phyloP scores from a whole-genome alignment of 805 yeast species.

The Saturnispora sanitii region DNA sequence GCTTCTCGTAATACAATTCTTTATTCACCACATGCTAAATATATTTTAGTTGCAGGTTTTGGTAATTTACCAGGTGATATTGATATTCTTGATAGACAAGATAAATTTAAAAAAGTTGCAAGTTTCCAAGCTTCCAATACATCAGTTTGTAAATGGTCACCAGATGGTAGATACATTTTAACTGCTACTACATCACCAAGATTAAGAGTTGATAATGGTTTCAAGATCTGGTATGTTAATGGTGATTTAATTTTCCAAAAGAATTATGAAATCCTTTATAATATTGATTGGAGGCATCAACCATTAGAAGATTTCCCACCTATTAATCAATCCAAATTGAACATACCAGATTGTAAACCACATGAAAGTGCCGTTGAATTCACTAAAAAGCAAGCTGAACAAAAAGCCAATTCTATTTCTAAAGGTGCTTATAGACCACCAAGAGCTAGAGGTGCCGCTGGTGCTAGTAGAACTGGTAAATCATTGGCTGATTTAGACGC shows the following conservation, averaged over 20 bases:
- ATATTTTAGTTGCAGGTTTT: constrained; percentile 89
- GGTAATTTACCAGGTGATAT: constrained; percentile 97
- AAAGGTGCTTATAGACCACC: constrained; percentile 85
- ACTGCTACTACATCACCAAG: constrained; percentile 98
- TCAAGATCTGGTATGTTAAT: constrained; percentile 84
- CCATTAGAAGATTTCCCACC: constrained; percentile 45
- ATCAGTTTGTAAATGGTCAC: constrained; percentile 96
- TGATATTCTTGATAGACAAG: constrained; percentile 87
- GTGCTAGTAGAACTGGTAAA: constrained; percentile 32
- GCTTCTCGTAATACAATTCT: constrained; percentile 83
- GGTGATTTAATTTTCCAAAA: constrained; percentile 72
- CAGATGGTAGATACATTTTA: constrained; percentile 85
- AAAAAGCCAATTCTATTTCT: constrained; percentile 6
- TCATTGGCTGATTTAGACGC: constrained; percentile 52
- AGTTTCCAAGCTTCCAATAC: constrained; percentile 89
- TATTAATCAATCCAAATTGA: constrained; percentile 34
- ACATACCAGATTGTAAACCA: constrained; percentile 44
- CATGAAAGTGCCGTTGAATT: constrained; percentile 63
- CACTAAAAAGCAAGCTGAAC: constrained; percentile 32
- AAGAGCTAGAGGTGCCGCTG: constrained; percentile 59
- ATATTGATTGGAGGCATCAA: constrained; percentile 80
- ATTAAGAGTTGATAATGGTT: constrained; percentile 91
- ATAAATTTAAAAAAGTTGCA: constrained; percentile 68
- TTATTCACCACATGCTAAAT: constrained; percentile 91
- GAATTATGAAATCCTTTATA: constrained; percentile 72